These are phyloP conservation scores for Kwoniella botswanensis DNA, from an alignment of 768 basidiomycete genomes.

Conservation along the genomic window DNA sequence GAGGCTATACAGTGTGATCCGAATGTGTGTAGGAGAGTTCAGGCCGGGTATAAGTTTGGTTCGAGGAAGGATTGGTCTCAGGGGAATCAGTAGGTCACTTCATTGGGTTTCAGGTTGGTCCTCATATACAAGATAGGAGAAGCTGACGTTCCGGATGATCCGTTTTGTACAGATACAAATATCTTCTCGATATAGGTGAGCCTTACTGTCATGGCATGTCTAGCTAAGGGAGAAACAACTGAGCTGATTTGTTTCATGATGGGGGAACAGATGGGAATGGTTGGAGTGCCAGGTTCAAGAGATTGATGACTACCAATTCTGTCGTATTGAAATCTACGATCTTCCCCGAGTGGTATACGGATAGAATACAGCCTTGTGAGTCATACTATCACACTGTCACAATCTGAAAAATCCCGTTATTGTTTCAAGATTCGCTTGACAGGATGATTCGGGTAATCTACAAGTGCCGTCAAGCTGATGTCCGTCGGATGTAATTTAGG, in stretches of 20 bases:
- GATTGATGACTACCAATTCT: constrained; percentile 55
- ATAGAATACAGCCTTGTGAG: constrained; percentile 38
- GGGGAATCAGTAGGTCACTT: constrained; percentile 44
- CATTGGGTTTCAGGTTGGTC: not conserved
- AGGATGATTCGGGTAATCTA: too few relatives aligned
- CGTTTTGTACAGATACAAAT: constrained; percentile 45
- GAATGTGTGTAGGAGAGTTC: constrained; percentile 33
- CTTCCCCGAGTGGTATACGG: constrained; percentile 53
- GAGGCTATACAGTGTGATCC: constrained; percentile 52
- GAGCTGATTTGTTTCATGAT: constrained; percentile 5
- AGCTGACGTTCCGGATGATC: not conserved
- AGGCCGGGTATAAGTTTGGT: constrained; percentile 37
- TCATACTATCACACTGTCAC: not conserved
- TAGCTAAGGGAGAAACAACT: not conserved
- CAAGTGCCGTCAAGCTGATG: too few relatives aligned
- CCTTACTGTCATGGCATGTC: not conserved
- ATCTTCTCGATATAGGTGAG: constrained; percentile 55
- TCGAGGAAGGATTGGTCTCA: constrained; percentile 40
- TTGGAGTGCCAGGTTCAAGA: constrained; percentile 58
- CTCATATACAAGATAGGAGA: too few relatives aligned
- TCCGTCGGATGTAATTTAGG: constrained; percentile 14
- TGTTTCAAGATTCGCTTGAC: too few relatives aligned
- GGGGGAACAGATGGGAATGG: constrained; percentile 55
- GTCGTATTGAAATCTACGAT: constrained; percentile 57
- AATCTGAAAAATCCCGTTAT: too few relatives aligned